Base-by-base conservation (phyloP, 345 rosid species). In the Aquilaria malaccensis region DNA sequence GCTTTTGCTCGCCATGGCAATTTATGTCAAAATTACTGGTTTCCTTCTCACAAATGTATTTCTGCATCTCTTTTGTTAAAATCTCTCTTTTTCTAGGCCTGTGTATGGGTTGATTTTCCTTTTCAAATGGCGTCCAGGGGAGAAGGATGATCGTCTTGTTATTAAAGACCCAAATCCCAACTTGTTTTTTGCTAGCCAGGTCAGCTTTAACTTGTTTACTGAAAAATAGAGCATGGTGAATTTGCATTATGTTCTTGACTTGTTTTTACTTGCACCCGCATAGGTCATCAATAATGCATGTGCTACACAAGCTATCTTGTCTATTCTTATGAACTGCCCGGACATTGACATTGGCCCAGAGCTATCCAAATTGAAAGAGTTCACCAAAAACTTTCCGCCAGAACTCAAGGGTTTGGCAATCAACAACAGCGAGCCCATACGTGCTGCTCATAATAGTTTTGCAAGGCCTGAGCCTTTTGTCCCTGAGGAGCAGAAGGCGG, bases 381-480 rank as follows among this genome's bases (percentile, higher is more conserved):
- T 94, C 72, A 82, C 95, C 11, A 90, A 71, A 80, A 86, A 81
- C 77, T 94, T 94, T 45, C 97, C 99, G 1, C 85, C 99, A 11
- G 99, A 91, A 13, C 88, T 94, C 37, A 94, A 85, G 74, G 99
- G 99, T 55, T 72, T 94, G 74, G 97, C 99, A 11, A 94, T 94
- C 70, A 94, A 94, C 65, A 94, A 91, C 77, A 88, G 99, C 46
- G 99, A 90, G 47, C 87, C 97, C 9, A 88, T 94, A 32, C 86
- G 99, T 9, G 58, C 84, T 10, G 96, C 97, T 45, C 99, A 94
- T 74, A 94, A 94, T 71, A 90, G 96, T 76, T 94, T 90, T 55
- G 96, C 97, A n/a, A 81, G 99, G 73, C 96, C 97, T 3, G 97
- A 91, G 77, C 99, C 99, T 45, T 94, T 94, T 69, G 80, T 91